A percentile compares a stretch with the other conserved stretches of the same genome.
These are phyloP conservation scores for Xylaria curta DNA, from an alignment of 495 filamentous ascomycete genomes.

Conservation along the genomic window DNA sequence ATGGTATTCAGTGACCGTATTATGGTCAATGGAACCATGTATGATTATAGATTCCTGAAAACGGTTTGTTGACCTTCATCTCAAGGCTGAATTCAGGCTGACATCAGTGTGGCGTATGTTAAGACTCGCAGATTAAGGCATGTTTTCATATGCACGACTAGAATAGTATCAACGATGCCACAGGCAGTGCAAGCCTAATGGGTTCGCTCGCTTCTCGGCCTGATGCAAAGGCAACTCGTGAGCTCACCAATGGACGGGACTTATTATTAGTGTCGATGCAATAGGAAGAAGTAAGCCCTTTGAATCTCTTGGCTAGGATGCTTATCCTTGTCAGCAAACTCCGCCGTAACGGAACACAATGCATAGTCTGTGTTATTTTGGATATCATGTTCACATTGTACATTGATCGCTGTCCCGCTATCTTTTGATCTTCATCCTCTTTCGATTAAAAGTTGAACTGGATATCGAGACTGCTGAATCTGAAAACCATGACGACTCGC, in stretches of 20 bases:
- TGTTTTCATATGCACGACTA: background rate
- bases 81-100: background rate
- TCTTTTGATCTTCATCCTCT: background rate
- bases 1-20: background rate
- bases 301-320: constrained; percentile 1
- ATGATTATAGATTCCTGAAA: background rate
- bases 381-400: background rate
- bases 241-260: background rate
- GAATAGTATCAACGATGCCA: background rate
- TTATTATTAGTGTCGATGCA: constrained; percentile 4
- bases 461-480: background rate
- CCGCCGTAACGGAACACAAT: constrained; percentile 1
- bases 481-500: background rate
- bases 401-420: background rate
- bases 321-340: background rate
- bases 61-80: background rate
- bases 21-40: background rate
- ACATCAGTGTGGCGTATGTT: background rate
- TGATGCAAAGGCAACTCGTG: background rate
- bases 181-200: background rate
- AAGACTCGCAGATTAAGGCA: background rate
- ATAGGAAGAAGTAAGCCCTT: background rate
- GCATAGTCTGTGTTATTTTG: background rate
- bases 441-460: no score
- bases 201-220: background rate